phyloP scores from a whole-genome alignment of 1,139 yeast genomes.

The Saccharomyces pastorianus region DNA sequence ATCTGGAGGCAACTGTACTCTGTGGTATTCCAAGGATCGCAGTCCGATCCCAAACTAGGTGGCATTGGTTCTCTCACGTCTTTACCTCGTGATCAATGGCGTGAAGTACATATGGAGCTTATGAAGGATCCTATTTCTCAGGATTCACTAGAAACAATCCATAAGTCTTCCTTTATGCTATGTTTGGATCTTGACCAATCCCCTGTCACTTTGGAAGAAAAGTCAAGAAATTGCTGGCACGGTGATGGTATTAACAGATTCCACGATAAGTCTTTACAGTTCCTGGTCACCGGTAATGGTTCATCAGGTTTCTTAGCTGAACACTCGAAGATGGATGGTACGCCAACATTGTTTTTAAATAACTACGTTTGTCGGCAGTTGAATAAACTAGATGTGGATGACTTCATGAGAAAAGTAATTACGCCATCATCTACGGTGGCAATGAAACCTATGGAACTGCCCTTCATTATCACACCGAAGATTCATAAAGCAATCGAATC shows the following conservation, averaged over 20 bases:
- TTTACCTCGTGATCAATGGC: slow-evolving; percentile 81
- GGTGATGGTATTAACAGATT: slow-evolving; percentile 88
- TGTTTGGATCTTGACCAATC: slow-evolving; percentile 59
- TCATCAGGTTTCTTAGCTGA: slow-evolving; percentile 91
- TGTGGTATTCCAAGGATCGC: slow-evolving; percentile 36
- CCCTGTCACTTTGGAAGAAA: slow-evolving; percentile 78
- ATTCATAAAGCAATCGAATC: slow-evolving; percentile 45
- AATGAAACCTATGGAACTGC: slow-evolving; percentile 13
- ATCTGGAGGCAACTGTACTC: slow-evolving; percentile 58
- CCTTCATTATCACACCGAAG: slow-evolving; percentile 46
- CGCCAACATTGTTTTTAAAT: slow-evolving; percentile 86
- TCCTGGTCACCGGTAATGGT: slow-evolving; percentile 75
- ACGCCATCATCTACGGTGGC: slow-evolving; percentile 22
- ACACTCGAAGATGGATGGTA: slow-evolving; percentile 97
- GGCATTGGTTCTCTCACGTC: slow-evolving; percentile 77
- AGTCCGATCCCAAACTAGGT: slow-evolving; percentile 27
- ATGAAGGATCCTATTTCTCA: slow-evolving; percentile 47
- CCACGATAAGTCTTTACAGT: slow-evolving; percentile 88
- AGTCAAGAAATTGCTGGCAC: slow-evolving; percentile 87
- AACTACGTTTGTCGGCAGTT: slow-evolving; percentile 61
- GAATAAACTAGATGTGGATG: slow-evolving; percentile 38
- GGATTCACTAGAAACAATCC: slow-evolving; percentile 58
- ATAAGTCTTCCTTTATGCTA: slow-evolving; percentile 70
- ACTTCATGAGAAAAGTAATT: slow-evolving; percentile 31
- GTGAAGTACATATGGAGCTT: slow-evolving; percentile 51